Percentiles rank a stretch among this genome's conserved stretches.
These are phyloP conservation scores for Haberlea rhodopensis DNA, from an alignment of 257 asterid species.

Conservation along the genomic window DNA sequence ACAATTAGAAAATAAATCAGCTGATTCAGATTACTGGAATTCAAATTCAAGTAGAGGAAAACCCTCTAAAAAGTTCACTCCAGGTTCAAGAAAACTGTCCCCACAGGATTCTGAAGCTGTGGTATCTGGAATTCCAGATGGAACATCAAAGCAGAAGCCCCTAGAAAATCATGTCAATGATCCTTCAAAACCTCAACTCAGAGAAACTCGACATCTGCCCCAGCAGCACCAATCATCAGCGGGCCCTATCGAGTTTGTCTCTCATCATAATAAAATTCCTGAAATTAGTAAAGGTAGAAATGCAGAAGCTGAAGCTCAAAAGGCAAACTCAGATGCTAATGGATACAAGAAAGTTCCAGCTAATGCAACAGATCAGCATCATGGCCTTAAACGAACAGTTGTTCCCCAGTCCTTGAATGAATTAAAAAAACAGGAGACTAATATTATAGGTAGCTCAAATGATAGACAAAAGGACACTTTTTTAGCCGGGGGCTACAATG, in stretches of 20 bases:
- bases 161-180: conserved; percentile 51
- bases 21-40: conserved; percentile 56
- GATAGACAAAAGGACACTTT: conserved; percentile 56
- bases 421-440: conserved; percentile 55
- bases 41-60: conserved; percentile 53
- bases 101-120: conserved; percentile 43
- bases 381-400: conserved; percentile 41
- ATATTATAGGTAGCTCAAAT: conserved; percentile 45
- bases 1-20: conserved; percentile 43
- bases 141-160: conserved; percentile 50
- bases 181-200: conserved; percentile 46
- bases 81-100: conserved; percentile 49
- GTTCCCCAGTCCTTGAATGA: conserved; percentile 48
- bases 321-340: conserved; percentile 35
- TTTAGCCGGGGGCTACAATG: conserved; percentile 49
- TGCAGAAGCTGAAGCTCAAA: conserved; percentile 41
- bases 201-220: conserved; percentile 43
- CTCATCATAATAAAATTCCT: conserved; percentile 39
- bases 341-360: conserved; percentile 43
- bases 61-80: conserved; percentile 42
- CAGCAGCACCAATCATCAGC: conserved; percentile 42
- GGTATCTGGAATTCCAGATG: conserved; percentile 44
- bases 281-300: conserved; percentile 49
- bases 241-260: conserved; percentile 44
- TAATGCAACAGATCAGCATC: conserved; percentile 49